Percentiles rank a stretch among this genome's conserved stretches.
phyloP scores from a whole-genome alignment of 768 basidiomycete species.

The Russula earlei region DNA sequence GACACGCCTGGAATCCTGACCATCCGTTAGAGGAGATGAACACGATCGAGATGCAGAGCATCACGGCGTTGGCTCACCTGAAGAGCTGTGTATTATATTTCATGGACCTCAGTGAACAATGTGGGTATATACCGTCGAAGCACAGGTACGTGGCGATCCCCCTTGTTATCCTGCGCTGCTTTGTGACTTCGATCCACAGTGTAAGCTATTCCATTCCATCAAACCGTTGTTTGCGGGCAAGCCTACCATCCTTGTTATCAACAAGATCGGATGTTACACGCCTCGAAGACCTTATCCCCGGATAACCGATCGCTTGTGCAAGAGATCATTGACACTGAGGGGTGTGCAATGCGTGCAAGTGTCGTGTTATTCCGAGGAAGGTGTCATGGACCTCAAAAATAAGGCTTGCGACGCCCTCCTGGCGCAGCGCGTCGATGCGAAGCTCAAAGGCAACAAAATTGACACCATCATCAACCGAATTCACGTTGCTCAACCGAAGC shows the following conservation, averaged over 20 bases:
- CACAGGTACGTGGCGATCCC: constrained; percentile 52
- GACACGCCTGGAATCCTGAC: constrained; percentile 96
- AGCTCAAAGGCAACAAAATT: constrained; percentile 90
- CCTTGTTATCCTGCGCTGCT: not conserved
- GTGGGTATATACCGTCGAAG: constrained; percentile 95
- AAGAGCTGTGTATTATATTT: constrained; percentile 94
- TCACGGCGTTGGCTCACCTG: constrained; percentile 93
- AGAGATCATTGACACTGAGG: constrained; percentile 70
- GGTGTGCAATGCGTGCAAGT: constrained; percentile 71
- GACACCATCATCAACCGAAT: constrained; percentile 90
- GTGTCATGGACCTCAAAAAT: constrained; percentile 95
- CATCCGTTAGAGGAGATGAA: constrained; percentile 99
- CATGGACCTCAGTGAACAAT: constrained; percentile 98
- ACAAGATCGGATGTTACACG: constrained; percentile 95
- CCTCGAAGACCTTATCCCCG: constrained; percentile 69
- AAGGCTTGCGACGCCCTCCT: constrained; percentile 92
- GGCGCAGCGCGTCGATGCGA: constrained; percentile 87
- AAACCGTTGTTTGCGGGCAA: constrained; percentile 94
- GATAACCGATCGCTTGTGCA: constrained; percentile 76
- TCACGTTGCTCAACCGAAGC: constrained; percentile 86
- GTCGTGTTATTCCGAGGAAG: constrained; percentile 94
- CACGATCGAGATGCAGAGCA: constrained; percentile 99
- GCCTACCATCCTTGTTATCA: constrained; percentile 89
- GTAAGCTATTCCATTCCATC: constrained; percentile 98
- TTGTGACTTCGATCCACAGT: constrained; percentile 37